Base-by-base conservation (phyloP, 148 eudicot species). In the Arctostaphylos glauca region DNA sequence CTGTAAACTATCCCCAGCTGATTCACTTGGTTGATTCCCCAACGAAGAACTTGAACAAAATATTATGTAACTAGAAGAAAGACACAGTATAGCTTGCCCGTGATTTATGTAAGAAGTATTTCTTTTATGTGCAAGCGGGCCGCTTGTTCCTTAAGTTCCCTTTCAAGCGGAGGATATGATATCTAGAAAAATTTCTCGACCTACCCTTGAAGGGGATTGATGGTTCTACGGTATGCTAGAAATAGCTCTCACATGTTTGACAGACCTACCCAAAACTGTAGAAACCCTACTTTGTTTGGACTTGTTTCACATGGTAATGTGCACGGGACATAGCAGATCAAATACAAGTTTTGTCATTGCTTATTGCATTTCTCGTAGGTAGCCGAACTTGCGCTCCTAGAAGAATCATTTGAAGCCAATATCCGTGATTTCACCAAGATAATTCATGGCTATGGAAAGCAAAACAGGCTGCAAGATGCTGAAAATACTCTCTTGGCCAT, bases 401-500 rank as follows among this genome's bases (percentile, higher is more conserved):
- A 94, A 89, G 98, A 96, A 80, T 92, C 99, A 73, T 94, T 96
- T 81, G 98, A 94, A 88, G 85, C 93, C 78, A 94, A 92, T 84
- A 84, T 94, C 56, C 99, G 99, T 46, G 99, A 94, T 83, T 96
- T 92, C 78, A 94, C 99, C 66, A 96, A 96, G 88, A 82, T 96
- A 77, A 93, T 96, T 78, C 92, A 96, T 88, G 86, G 85, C 12
- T 92, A 94, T 70, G 94, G 96, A 23, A 91, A 87, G 84, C 88
- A 81, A 73, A 90, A 85, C 83, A 86, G 87, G 67, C 85, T 94
- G 82, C 86, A 84, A 84, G 94, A 94, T 82, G 99, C 97, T 70
- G 93, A 94, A 88, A 87, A 72, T 50, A 55, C 84, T 41, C 86
- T 94, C 5, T 53, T 84, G 23, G 85, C 93, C 80, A 93, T 96